phyloP scores from a whole-genome alignment of 1,284 basidiomycete species.

The Cryptococcus jaspeensis region DNA sequence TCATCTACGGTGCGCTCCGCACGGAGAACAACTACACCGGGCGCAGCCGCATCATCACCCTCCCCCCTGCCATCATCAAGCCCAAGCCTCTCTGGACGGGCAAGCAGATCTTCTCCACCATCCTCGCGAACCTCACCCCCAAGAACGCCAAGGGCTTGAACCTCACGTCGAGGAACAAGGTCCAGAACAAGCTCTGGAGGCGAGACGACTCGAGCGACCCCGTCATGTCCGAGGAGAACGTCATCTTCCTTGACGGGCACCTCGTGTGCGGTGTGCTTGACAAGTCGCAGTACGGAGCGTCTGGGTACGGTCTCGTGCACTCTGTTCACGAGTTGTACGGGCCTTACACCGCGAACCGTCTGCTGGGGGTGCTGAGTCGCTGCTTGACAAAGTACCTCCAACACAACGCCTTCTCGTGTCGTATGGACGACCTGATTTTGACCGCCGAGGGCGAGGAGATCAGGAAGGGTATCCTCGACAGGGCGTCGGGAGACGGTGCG shows the following conservation, averaged over 20 bases:
- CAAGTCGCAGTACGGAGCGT: constrained; percentile 96
- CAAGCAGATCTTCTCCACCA: constrained; percentile 94
- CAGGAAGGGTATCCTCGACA: constrained; percentile 68
- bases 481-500: constrained; percentile 72
- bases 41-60: constrained; percentile 69
- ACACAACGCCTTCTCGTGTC: constrained; percentile 95
- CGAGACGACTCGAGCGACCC: constrained; percentile 46
- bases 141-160: constrained; percentile 77
- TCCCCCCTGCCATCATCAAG: constrained; percentile 90
- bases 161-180: constrained; percentile 82
- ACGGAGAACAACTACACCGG: constrained; percentile 78
- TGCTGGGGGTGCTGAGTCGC: constrained; percentile 89
- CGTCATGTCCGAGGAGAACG: constrained; percentile 70
- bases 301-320: constrained; percentile 94
- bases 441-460: constrained; percentile 75
- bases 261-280: constrained; percentile 90
- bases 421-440: constrained; percentile 96
- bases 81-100: constrained; percentile 93
- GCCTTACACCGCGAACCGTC: constrained; percentile 79
- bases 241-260: constrained; percentile 90
- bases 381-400: constrained; percentile 97
- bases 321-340: constrained; percentile 99
- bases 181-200: constrained; percentile 76
- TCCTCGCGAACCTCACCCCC: constrained; percentile 89
- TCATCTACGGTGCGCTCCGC: constrained; percentile 90